phyloP scores from a whole-genome alignment of 2,329 filamentous ascomycete genomes.

The Aspergillus sp. region DNA sequence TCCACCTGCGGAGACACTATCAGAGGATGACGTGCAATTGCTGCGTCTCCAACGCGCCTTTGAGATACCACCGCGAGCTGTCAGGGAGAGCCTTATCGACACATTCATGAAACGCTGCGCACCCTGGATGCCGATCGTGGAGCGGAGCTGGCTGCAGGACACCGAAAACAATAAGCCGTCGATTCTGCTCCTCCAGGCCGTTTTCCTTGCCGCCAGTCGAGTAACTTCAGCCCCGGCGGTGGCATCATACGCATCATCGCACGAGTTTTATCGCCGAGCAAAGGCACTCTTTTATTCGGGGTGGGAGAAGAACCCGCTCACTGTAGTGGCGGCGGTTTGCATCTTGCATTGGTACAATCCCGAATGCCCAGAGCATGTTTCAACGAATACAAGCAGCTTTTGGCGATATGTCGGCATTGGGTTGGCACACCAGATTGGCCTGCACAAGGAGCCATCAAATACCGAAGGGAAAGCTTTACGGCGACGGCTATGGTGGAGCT shows the following conservation, averaged over 20 bases:
- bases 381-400: constrained; percentile 46
- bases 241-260: constrained; percentile 28
- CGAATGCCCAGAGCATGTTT: constrained; percentile 37
- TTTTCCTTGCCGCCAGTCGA: no score
- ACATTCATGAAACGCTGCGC: constrained; percentile 33
- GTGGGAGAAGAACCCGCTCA: constrained; percentile 33
- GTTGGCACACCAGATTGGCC: constrained; percentile 45
- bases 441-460: constrained; percentile 43
- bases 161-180: constrained; percentile 24
- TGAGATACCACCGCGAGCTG: no score
- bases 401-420: constrained; percentile 46
- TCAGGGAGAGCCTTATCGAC: constrained; percentile 28
- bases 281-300: constrained; percentile 35
- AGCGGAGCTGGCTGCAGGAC: constrained; percentile 31
- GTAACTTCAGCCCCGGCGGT: no score
- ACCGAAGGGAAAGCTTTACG: constrained; percentile 19
- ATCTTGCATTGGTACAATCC: constrained; percentile 38
- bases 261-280: constrained; percentile 34
- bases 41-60: no score
- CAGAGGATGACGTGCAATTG: no score
- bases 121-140: constrained; percentile 36
- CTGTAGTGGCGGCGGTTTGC: constrained; percentile 31
- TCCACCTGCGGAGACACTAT: no score
- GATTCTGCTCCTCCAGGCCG: no score
- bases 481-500: no score